Conservation (phyloP, 805 yeast genomes). For the Brettanomyces naardenensis region DNA sequence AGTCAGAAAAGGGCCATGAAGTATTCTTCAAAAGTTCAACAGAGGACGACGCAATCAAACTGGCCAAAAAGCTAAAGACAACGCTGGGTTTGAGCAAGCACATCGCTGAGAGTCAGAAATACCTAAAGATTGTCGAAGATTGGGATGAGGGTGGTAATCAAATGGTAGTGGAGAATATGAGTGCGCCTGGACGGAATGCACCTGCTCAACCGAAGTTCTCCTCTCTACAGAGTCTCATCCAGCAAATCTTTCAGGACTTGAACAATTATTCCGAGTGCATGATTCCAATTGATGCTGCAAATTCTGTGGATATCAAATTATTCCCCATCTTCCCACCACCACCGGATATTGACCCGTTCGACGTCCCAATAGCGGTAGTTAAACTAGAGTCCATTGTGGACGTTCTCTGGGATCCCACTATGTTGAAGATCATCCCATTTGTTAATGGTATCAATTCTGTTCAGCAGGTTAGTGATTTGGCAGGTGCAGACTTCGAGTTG, state of each 20-base stretch:
- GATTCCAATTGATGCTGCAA: conserved; percentile 85
- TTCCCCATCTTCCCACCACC: conserved; percentile 85
- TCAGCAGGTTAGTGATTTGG: conserved; percentile 63
- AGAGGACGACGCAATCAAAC: conserved; percentile 6
- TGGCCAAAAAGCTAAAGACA: conserved; percentile 4
- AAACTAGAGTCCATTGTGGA: conserved; percentile 67
- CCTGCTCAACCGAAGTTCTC: conserved; percentile 26
- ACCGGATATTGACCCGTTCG: conserved; percentile 64
- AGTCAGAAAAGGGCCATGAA: conserved; percentile 34
- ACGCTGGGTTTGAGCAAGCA: conserved; percentile 6
- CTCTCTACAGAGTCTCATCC: conserved; percentile 67
- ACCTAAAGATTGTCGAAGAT: conserved; percentile 25
- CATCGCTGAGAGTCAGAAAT: conserved; percentile 16
- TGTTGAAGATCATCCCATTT: conserved; percentile 78
- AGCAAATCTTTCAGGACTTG: conserved; percentile 88
- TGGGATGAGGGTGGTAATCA: conserved; percentile 20
- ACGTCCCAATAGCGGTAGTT: conserved; percentile 90
- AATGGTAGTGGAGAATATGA: conserved; percentile 12
- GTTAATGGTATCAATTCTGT: conserved; percentile 87
- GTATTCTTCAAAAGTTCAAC: conserved; percentile 30
- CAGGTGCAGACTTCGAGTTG: conserved; percentile 71
- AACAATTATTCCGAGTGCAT: conserved; percentile 94
- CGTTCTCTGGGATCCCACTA: conserved; percentile 95
- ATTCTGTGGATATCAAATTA: conserved; percentile 86
- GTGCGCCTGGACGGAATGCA: conserved; percentile 12